Conservation (phyloP, 2,329 filamentous ascomycete species). For the Lasiodiplodia sp. region DNA sequence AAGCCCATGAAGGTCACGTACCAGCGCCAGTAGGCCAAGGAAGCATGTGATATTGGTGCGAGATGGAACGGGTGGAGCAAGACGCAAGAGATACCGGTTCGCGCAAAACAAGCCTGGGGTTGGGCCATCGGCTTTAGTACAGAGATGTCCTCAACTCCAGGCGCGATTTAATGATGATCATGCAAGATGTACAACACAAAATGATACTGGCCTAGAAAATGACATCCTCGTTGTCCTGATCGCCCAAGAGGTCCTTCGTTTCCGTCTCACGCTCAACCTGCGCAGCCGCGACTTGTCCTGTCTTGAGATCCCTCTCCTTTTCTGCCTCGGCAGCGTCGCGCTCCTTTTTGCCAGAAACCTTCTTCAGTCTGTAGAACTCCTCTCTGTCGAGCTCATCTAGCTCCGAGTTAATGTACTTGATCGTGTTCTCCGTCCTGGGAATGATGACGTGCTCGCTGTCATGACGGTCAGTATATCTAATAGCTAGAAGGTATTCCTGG, state of each 20-base stretch:
- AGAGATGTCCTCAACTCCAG: not conserved
- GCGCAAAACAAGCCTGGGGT: not conserved
- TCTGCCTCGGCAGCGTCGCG: slow-evolving; percentile 54
- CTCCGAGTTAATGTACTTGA: slow-evolving; percentile 99
- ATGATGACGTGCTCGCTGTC: slow-evolving; percentile 90
- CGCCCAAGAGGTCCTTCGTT: slow-evolving; percentile 72
- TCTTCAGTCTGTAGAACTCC: slow-evolving; percentile 97
- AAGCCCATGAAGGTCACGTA: slow-evolving; percentile 94
- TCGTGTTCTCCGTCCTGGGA: slow-evolving; percentile 97
- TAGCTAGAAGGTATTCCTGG: not conserved
- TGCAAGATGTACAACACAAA: not conserved
- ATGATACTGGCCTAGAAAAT: slow-evolving; percentile 68
- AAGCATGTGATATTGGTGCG: not conserved
- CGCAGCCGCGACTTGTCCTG: slow-evolving; percentile 35
- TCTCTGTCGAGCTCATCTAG: slow-evolving; percentile 96
- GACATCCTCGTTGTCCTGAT: slow-evolving; percentile 81
- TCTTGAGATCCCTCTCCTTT: slow-evolving; percentile 52
- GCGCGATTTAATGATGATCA: slow-evolving; percentile 3
- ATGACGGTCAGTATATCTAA: not conserved
- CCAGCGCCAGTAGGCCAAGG: slow-evolving; percentile 76
- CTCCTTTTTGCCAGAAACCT: slow-evolving; percentile 78
- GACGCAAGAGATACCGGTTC: not conserved
- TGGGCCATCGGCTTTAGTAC: not conserved
- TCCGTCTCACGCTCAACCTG: slow-evolving; percentile 43
- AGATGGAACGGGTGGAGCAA: not conserved